Evolutionary conservation across 148 eudicot genomes (phyloP).

Genomic region (Nepenthes gracilis): DNA sequence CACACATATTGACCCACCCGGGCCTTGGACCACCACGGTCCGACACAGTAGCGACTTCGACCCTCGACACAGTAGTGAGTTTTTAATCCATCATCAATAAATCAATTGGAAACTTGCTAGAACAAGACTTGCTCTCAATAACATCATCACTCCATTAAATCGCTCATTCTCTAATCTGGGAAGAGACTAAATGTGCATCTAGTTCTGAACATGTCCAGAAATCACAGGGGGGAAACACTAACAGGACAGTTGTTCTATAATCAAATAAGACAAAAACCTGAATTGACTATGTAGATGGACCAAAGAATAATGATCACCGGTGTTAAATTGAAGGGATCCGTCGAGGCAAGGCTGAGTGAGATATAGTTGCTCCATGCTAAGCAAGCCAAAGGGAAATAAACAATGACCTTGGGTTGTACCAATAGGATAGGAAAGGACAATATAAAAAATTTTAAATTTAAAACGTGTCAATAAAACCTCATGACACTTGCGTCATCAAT

Average conservation of each 20-base stretch:
- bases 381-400: no score
- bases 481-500: conserved; percentile 79
- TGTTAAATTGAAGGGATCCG: conserved; percentile 92
- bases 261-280: conserved; percentile 1
- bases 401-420: no score
- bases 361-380: conserved; percentile 74
- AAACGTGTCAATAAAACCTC: conserved; percentile 20
- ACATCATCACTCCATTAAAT: conserved; percentile 85
- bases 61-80: not conserved
- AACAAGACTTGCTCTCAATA: conserved; percentile 58
- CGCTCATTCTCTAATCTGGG: conserved; percentile 87
- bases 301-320: conserved; percentile 41
- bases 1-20: no score
- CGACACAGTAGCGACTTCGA: no score
- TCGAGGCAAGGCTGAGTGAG: conserved; percentile 69
- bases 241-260: conserved; percentile 36
- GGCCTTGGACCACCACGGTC: no score
- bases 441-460: no score
- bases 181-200: conserved; percentile 84
- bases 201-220: conserved; percentile 97
- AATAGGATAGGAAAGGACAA: no score
- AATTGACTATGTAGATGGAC: not conserved
- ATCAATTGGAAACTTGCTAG: not conserved
- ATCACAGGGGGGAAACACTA: conserved; percentile 43
- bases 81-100: not conserved